phyloP scores from a whole-genome alignment of 768 basidiomycete species.

The Cantharellus cinnabarinus region DNA sequence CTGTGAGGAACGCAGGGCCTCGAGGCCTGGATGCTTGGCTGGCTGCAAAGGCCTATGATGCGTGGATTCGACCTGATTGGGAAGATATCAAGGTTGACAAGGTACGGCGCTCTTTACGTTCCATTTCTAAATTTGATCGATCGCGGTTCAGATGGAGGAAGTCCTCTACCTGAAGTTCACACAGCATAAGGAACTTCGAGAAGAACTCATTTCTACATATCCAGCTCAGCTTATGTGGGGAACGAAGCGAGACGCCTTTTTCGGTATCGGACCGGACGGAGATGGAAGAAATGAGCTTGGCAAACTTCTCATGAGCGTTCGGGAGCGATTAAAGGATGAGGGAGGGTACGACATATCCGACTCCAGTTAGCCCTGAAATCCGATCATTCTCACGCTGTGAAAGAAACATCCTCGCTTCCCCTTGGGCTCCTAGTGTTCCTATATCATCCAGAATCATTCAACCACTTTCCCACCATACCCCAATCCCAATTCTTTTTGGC shows the following conservation, averaged over 20 bases:
- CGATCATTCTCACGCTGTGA: no score
- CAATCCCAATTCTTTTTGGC: no score
- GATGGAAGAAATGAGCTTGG: slow-evolving; percentile 47
- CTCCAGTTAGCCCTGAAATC: no score
- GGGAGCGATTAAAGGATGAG: slow-evolving; percentile 12
- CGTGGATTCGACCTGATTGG: not conserved
- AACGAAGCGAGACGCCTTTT: slow-evolving; percentile 38
- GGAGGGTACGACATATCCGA: not conserved
- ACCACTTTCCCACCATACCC: no score
- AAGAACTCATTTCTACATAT: slow-evolving; percentile 34
- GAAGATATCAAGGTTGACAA: not conserved
- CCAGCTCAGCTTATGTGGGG: slow-evolving; percentile 26
- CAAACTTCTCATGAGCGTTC: slow-evolving; percentile 32
- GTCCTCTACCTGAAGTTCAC: slow-evolving; percentile 47
- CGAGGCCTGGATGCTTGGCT: not conserved
- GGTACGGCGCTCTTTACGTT: not conserved
- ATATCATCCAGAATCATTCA: no score
- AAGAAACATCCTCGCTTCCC: no score
- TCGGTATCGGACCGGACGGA: slow-evolving; percentile 44
- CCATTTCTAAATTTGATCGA: not conserved
- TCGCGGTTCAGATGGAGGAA: slow-evolving; percentile 35
- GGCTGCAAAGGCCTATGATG: no score
- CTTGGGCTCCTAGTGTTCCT: no score
- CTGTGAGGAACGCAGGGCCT: not conserved
- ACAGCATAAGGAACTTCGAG: slow-evolving; percentile 42